Evolutionary conservation across 768 basidiomycete genomes (phyloP), one percentile per base, ranked within the genome.

Genomic region (Boletus huronensis): DNA sequence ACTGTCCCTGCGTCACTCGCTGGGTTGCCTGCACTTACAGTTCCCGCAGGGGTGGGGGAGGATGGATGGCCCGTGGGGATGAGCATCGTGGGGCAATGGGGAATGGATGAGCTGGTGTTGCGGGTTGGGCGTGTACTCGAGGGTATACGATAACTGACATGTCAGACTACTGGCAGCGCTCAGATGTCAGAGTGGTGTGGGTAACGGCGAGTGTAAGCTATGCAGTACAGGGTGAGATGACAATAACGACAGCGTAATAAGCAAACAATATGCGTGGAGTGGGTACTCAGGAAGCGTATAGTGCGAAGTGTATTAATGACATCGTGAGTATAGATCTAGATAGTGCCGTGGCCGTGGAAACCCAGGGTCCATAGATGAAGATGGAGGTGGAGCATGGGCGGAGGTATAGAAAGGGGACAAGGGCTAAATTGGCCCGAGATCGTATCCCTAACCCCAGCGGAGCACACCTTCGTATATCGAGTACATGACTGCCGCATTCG

Each of bases 401-500:
- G 34, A 16, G 16, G n/a, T 10, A 23, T 48, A 17, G 34, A n/a
- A 21, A 3, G 23, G 6, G n/a, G 25, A 39, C 48, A 6, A 19
- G 34, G 26, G 9, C 6, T 2, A n/a, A 1, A 28, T 9, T 5
- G 5, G n/a, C 34, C 17, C 16, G 19, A 13, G 19, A 16, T 19
- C 23, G 2, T 13, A 14, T 42, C 41, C 19, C 52, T 10, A 59
- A 21, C 64, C 75, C 84, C 84, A 90, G 38, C 84, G 77, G 29
- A 95, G 74, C 29, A 86, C 76, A 25, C 87, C 84, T 70, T 98
- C 95, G 65, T 98, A 98, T 66, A 97, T 93, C 57, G 85, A 85
- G 74, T 88, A 99, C 96, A 98, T 98, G 59, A 95, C 91, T 1
- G 88, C 90, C 0, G 96, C 96, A 62, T 99, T 99, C 7, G 96